Conservation (phyloP, 495 filamentous ascomycete genomes). For the Hyaloscypha bicolor region DNA sequence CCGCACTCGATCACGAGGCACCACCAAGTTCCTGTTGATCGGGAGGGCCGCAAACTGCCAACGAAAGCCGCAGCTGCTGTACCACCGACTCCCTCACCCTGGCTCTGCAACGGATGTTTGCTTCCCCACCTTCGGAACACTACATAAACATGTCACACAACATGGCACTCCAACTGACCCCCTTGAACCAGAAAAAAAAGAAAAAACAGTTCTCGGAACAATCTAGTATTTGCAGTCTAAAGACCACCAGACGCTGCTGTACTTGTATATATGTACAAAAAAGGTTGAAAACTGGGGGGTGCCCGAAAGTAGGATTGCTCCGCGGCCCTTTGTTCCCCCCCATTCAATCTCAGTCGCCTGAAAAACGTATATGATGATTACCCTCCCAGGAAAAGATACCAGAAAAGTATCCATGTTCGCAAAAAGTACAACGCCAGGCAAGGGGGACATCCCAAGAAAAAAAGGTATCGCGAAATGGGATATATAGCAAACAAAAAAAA, state of each 20-base stretch:
- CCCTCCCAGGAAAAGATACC: not conserved
- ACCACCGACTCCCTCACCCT: not conserved
- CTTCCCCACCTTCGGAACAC: not conserved
- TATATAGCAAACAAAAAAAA: constrained; percentile 18
- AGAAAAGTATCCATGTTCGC: not conserved
- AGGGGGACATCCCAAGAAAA: not conserved
- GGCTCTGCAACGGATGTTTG: not conserved
- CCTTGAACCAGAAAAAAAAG: too few relatives aligned
- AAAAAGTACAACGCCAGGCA: not conserved
- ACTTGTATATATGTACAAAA: not conserved
- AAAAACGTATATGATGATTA: constrained; percentile 1
- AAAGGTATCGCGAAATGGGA: constrained; percentile 19
- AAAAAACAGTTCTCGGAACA: not conserved
- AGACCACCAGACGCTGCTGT: not conserved
- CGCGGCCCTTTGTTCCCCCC: not conserved
- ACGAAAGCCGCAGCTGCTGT: not conserved
- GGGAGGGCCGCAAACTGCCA: not conserved
- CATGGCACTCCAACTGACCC: not conserved
- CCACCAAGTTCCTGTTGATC: not conserved
- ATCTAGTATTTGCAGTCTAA: not conserved
- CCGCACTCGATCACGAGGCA: not conserved
- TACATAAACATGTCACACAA: not conserved
- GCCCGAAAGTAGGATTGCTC: not conserved
- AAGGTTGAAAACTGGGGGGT: not conserved
- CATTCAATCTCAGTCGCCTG: not conserved